Base-by-base conservation (phyloP, 306 rosid genomes). In the Casuarina glauca region DNA sequence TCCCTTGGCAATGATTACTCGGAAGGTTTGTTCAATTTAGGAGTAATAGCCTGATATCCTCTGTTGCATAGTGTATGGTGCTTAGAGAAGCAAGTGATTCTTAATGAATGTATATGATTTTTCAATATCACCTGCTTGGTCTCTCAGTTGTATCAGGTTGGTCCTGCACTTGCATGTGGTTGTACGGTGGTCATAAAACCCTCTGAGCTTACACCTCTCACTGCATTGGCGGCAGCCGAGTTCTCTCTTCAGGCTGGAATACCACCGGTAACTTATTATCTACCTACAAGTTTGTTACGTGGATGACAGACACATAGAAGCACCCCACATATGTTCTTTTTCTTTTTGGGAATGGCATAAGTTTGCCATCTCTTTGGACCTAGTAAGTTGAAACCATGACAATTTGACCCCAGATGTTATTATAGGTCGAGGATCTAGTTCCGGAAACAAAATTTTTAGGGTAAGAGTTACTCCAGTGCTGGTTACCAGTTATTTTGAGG, bases 101-200 rank as follows among this genome's bases (percentile, higher is more conserved):
- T 75, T 41, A 13, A 17, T 51, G 60, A 46, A 73, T 39, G 58
- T 16, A 45, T 76, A 53, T 69, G 41, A 57, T 71, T 63, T 26
- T 50, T 71, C 43, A 46, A 62, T 49, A 68, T 72, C 55, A 58
- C 71, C 7, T 50, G 64, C 76, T 84, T 66, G 78, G 61, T 81
- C 67, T 55, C 66, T 61, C 52, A 63, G 77, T 78, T 79, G 45
- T 70, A 54, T 81, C 83, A 93, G 99, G 98, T 95, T 87, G 99
- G 98, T 77, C 98, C 99, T 73, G 98, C 99, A 81, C 97, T 95
- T 84, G 99, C 97, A 55, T 86, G 97, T 85, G 99, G 99, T 76
- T 95, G 99, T 82, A 95, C 99, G 39, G 97, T 88, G 70, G 91
- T 95, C 70, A 79, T 95, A 87, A 95, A 95, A 83, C 99, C 99